Conservation (phyloP, 805 yeast genomes). For the Saturnispora saitoi region DNA sequence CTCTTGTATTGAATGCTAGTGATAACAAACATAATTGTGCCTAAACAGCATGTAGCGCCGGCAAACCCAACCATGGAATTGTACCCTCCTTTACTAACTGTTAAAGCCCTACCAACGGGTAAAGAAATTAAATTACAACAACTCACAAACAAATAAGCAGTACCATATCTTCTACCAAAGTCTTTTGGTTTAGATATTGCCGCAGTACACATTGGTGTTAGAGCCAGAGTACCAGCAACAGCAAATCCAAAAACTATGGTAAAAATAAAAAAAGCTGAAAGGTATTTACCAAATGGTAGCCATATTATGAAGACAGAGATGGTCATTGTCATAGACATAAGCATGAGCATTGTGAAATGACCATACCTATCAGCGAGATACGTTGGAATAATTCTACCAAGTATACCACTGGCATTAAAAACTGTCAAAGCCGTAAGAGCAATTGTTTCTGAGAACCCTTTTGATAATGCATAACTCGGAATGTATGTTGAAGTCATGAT, state of each 20-base stretch:
- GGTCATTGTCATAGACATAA: conserved; percentile 32
- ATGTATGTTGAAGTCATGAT: conserved; percentile 46
- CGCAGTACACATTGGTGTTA: conserved; percentile 65
- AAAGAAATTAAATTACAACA: conserved; percentile 39
- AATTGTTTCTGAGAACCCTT: conserved; percentile 36
- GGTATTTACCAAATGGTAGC: conserved; percentile 51
- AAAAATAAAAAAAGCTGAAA: conserved; percentile 41
- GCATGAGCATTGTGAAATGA: conserved; percentile 33
- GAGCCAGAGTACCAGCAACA: conserved; percentile 51
- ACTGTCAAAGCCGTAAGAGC: conserved; percentile 38
- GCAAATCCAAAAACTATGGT: conserved; percentile 49
- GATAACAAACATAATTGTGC: conserved; percentile 16
- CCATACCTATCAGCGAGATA: conserved; percentile 38
- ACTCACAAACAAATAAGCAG: conserved; percentile 45
- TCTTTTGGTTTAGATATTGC: conserved; percentile 53
- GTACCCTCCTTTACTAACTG: conserved; percentile 25
- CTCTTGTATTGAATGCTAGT: neutral
- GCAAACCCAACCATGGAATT: conserved; percentile 27
- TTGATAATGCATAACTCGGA: conserved; percentile 46
- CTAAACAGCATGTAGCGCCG: conserved; percentile 24
- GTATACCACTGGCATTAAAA: conserved; percentile 35
- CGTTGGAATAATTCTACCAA: conserved; percentile 41
- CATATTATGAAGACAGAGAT: conserved; percentile 43
- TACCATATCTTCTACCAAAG: conserved; percentile 65
- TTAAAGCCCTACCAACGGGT: conserved; percentile 34